Evolutionary conservation across 164 flowering plant species (phyloP).

Genomic region (Amborella trichopoda): DNA sequence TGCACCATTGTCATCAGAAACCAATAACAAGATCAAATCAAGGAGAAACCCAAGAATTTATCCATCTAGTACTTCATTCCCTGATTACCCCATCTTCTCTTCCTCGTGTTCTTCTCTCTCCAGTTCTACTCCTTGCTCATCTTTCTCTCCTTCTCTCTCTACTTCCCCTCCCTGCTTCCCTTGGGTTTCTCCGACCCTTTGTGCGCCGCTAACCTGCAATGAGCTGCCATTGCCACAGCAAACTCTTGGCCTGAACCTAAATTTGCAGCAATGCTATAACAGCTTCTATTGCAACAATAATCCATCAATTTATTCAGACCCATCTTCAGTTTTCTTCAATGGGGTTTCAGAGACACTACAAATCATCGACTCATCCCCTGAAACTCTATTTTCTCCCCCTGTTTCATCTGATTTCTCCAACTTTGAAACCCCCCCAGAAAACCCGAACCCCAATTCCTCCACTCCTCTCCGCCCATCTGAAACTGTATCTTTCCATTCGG

Average conservation of each 20-base stretch:
- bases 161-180: slow-evolving; percentile 13
- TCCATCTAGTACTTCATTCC: too few relatives aligned
- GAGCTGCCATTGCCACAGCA: slow-evolving; percentile 62
- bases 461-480: slow-evolving; percentile 3
- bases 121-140: slow-evolving; percentile 18
- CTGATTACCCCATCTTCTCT: slow-evolving; percentile 3
- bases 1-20: slow-evolving; percentile 19
- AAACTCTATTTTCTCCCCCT: slow-evolving; percentile 40
- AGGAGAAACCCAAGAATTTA: slow-evolving; percentile 35
- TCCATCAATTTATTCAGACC: slow-evolving; percentile 23
- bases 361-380: slow-evolving; percentile 22
- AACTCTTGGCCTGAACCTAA: slow-evolving; percentile 76
- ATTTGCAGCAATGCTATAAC: slow-evolving; percentile 58
- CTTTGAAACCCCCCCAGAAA: slow-evolving; percentile 15
- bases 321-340: too few relatives aligned
- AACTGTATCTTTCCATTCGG: slow-evolving; percentile 32
- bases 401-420: slow-evolving; percentile 16
- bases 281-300: slow-evolving; percentile 17
- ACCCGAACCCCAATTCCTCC: slow-evolving; percentile 7
- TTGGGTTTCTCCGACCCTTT: slow-evolving; percentile 25
- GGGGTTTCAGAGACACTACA: background rate
- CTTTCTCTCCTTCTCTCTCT: slow-evolving; percentile 15
- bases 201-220: slow-evolving; percentile 15
- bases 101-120: slow-evolving; percentile 12
- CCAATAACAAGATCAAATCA: slow-evolving; percentile 24